Evolutionary conservation across 108 stramenopile species (phyloP).

Genomic region (Conticribra weissflogii): DNA sequence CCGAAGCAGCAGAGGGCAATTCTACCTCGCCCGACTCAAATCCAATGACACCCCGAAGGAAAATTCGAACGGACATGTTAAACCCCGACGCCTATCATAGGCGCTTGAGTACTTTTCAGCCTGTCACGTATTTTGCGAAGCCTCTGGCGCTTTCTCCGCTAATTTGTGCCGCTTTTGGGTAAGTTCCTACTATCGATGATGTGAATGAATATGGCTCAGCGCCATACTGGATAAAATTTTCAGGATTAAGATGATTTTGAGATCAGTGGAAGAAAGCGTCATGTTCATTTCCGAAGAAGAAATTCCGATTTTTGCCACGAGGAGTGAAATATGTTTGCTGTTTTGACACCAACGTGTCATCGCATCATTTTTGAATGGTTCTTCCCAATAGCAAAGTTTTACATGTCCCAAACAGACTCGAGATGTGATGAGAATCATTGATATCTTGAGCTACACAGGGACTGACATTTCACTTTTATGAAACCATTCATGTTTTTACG

Average conservation of each 20-base stretch:
- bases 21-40: too few relatives aligned
- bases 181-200: too few relatives aligned
- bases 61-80: too few relatives aligned
- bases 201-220: too few relatives aligned
- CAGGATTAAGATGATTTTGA: too few relatives aligned
- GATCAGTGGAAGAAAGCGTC: neutral
- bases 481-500: slow-evolving; percentile 8
- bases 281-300: neutral
- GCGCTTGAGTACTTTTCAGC: slow-evolving; percentile 51
- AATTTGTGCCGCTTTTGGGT: slow-evolving; percentile 73
- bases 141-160: slow-evolving; percentile 65
- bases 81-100: slow-evolving; percentile 37
- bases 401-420: slow-evolving; percentile 28
- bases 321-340: neutral
- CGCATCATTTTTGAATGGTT: neutral
- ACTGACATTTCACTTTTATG: slow-evolving; percentile 42
- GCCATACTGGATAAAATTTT: too few relatives aligned
- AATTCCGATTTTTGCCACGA: neutral
- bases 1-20: too few relatives aligned
- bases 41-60: too few relatives aligned
- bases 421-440: slow-evolving; percentile 42
- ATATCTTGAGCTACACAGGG: slow-evolving; percentile 67
- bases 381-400: slow-evolving; percentile 21
- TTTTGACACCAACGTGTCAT: neutral
- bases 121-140: slow-evolving; percentile 67